These are phyloP conservation scores for Aspergillus hortae DNA, from an alignment of 2,329 filamentous ascomycete genomes.

Conservation along the genomic window DNA sequence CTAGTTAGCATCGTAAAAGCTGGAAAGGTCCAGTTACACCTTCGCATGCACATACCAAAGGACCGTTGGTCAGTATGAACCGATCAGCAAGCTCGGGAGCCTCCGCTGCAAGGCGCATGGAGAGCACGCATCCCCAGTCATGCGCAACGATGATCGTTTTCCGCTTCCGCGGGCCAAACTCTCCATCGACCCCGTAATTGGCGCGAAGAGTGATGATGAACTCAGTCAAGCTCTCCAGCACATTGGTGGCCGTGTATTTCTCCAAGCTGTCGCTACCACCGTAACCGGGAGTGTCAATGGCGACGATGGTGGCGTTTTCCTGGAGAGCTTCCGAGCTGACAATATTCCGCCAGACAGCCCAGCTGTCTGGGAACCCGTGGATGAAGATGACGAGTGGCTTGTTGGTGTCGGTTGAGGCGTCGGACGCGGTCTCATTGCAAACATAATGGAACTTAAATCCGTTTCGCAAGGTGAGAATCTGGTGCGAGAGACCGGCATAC, in stretches of 20 bases:
- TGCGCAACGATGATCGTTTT: slow-evolving; percentile 49
- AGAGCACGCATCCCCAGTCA: slow-evolving; percentile 54
- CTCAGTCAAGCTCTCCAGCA: slow-evolving; percentile 53
- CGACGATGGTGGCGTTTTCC: slow-evolving; percentile 46
- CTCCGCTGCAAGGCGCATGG: slow-evolving; percentile 56
- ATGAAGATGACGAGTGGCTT: slow-evolving; percentile 51
- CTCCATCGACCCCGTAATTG: slow-evolving; percentile 40
- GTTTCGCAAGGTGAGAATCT: slow-evolving; percentile 48
- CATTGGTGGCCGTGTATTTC: slow-evolving; percentile 47
- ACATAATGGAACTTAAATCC: slow-evolving; percentile 56
- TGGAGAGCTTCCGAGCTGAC: slow-evolving; percentile 40
- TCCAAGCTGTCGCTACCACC: slow-evolving; percentile 54
- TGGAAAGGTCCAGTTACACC: no score
- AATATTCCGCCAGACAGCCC: slow-evolving; percentile 51
- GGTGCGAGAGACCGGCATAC: slow-evolving; percentile 48
- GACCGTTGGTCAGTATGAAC: slow-evolving; percentile 53
- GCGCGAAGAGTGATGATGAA: slow-evolving; percentile 51
- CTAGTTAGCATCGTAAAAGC: not conserved
- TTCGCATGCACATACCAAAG: slow-evolving; percentile 43
- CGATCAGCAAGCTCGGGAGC: slow-evolving; percentile 54
- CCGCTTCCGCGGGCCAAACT: slow-evolving; percentile 34
- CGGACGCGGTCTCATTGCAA: slow-evolving; percentile 30
- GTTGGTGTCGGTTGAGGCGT: slow-evolving; percentile 12
- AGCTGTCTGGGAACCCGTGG: slow-evolving; percentile 60
- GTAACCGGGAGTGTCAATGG: slow-evolving; percentile 57